Conservation (phyloP, 2,329 filamentous ascomycete species). For the Septoria linicola region DNA sequence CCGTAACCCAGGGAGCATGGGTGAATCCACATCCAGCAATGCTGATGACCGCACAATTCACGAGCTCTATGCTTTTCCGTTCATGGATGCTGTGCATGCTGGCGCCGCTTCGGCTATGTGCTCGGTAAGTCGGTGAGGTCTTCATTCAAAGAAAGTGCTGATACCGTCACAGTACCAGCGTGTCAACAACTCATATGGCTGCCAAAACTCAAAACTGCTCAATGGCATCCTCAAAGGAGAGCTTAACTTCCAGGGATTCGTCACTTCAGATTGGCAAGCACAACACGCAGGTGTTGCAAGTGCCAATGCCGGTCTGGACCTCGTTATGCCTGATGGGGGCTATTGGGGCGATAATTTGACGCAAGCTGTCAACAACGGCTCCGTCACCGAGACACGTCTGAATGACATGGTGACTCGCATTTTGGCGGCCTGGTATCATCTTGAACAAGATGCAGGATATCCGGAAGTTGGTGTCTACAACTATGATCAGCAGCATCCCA, state of each 20-base stretch:
- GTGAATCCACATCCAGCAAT: conserved; percentile 51
- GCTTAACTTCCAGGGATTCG: conserved; percentile 67
- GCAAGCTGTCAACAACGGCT: conserved; percentile 55
- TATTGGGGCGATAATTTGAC: conserved; percentile 41
- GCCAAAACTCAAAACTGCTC: conserved; percentile 60
- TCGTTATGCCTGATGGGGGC: conserved; percentile 58
- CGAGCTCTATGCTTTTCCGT: conserved; percentile 44
- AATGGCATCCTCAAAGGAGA: conserved; percentile 71
- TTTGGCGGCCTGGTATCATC: conserved; percentile 55
- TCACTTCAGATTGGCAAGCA: conserved; percentile 65
- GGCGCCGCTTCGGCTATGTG: conserved; percentile 54
- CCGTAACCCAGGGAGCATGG: conserved; percentile 40
- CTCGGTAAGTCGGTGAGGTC: conserved; percentile 39
- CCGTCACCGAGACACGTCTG: conserved; percentile 54
- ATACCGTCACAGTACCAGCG: conserved; percentile 50
- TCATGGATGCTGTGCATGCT: conserved; percentile 52
- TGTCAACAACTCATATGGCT: conserved; percentile 63
- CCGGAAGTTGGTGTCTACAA: conserved; percentile 25
- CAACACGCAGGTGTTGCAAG: conserved; percentile 60
- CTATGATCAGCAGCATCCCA: conserved; percentile 39
- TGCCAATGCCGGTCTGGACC: conserved; percentile 62
- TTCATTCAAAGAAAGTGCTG: not conserved
- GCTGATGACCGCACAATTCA: conserved; percentile 61
- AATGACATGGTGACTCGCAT: conserved; percentile 57
- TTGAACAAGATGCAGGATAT: conserved; percentile 54